These are phyloP conservation scores for Cryptococcus sp. DNA, from an alignment of 1,284 basidiomycete genomes.

Conservation along the genomic window DNA sequence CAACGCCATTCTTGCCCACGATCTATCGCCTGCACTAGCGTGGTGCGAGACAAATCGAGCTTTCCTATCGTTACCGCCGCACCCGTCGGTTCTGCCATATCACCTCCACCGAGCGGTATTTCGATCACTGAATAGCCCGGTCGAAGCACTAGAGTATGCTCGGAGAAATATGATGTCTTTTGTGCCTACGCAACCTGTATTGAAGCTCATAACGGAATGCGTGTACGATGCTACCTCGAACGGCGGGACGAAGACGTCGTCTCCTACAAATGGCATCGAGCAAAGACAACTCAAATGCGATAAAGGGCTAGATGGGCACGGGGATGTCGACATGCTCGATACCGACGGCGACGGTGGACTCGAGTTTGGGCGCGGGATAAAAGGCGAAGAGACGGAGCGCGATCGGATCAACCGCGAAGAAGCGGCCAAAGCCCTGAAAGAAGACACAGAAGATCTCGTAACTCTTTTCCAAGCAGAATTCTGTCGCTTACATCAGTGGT, in stretches of 20 bases:
- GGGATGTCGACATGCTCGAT: constrained; percentile 67
- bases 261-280: too few species aligned
- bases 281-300: neutral
- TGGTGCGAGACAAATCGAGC: constrained; percentile 70
- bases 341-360: constrained; percentile 49
- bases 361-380: too few species aligned
- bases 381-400: constrained; percentile 24
- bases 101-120: constrained; percentile 83
- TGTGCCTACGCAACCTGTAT: constrained; percentile 70
- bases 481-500: constrained; percentile 81
- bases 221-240: constrained; percentile 57
- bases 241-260: constrained; percentile 40
- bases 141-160: constrained; percentile 71
- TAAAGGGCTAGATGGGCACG: neutral
- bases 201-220: constrained; percentile 73
- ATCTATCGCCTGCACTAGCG: constrained; percentile 72
- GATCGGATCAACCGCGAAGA: constrained; percentile 51
- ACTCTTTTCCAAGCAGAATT: constrained; percentile 85
- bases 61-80: constrained; percentile 66
- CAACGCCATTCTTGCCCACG: constrained; percentile 64
- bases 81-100: constrained; percentile 74
- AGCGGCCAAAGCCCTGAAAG: constrained; percentile 1
- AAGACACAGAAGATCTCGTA: constrained; percentile 56
- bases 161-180: constrained; percentile 67
- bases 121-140: constrained; percentile 59